Conservation (phyloP, 2,329 filamentous ascomycete genomes). For the Pseudogymnoascus sp. region DNA sequence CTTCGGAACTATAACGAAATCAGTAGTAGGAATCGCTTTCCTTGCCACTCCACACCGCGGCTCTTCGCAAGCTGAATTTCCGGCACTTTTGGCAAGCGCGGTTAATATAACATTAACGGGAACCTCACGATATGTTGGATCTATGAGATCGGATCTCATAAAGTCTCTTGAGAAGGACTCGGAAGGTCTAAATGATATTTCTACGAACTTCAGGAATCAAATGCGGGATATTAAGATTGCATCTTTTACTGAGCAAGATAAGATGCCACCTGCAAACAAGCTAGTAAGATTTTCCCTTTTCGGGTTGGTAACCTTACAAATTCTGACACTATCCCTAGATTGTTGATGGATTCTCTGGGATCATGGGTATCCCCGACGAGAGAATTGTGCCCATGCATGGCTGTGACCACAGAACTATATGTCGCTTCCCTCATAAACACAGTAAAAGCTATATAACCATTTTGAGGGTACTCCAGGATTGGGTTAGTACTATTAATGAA, state of each 20-base stretch:
- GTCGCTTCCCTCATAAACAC: slow-evolving; percentile 11
- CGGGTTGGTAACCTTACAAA: not conserved
- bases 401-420: slow-evolving; percentile 16
- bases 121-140: not conserved
- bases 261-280: not conserved
- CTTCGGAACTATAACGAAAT: not conserved
- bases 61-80: slow-evolving; percentile 11
- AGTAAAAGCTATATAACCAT: not conserved
- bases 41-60: slow-evolving; percentile 12
- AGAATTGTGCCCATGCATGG: slow-evolving; percentile 13
- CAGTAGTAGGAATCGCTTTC: slow-evolving; percentile 6
- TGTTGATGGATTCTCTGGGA: slow-evolving; percentile 10
- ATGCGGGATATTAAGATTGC: slow-evolving; percentile 13
- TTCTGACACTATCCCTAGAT: slow-evolving; percentile 12
- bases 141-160: slow-evolving; percentile 12
- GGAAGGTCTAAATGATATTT: slow-evolving; percentile 10
- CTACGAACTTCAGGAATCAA: slow-evolving; percentile 19
- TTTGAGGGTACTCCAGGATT: not conserved
- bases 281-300: not conserved
- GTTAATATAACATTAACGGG: not conserved
- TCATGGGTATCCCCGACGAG: slow-evolving; percentile 12
- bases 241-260: slow-evolving; percentile 17
- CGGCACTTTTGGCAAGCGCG: not conserved
- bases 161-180: slow-evolving; percentile 14
- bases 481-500: not conserved